Percentiles rank a stretch among this genome's conserved stretches.
These are phyloP conservation scores for Boletus reticuloceps DNA, from an alignment of 768 basidiomycete genomes.

Conservation along the genomic window DNA sequence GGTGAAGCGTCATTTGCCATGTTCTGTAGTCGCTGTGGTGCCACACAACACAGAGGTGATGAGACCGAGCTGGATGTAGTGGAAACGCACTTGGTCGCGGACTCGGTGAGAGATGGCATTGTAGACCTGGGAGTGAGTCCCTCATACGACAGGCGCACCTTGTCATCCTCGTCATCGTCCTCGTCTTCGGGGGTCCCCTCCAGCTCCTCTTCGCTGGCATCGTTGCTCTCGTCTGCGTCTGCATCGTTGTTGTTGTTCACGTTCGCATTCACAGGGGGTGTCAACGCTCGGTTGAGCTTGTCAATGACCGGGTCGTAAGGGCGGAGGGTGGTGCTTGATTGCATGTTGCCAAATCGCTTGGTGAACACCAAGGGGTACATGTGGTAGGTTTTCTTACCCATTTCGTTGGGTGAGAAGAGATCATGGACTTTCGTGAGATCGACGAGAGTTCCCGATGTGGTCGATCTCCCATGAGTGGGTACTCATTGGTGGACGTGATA, in stretches of 20 bases:
- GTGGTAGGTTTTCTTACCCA: not conserved
- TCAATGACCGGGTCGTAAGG: too few species aligned
- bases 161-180: too few species aligned
- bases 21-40: fast-evolving
- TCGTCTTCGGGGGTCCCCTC: too few species aligned
- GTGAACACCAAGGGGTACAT: not conserved
- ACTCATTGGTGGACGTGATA: too few species aligned
- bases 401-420: too few species aligned
- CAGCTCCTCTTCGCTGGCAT: not conserved
- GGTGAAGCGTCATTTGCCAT: not conserved
- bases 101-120: not conserved
- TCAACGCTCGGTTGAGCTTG: not conserved
- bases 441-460: too few species aligned
- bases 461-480: too few species aligned
- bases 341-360: not conserved
- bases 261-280: not conserved
- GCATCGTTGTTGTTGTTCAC: not conserved
- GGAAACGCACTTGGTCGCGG: not conserved
- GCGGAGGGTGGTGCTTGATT: not conserved
- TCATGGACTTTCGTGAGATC: too few species aligned
- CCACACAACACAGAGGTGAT: not conserved
- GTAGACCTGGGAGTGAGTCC: not conserved
- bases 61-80: not conserved
- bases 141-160: not conserved
- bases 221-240: too few species aligned